Base-by-base conservation (phyloP, 2,329 filamentous ascomycete genomes). In the Fusarium humuli region DNA sequence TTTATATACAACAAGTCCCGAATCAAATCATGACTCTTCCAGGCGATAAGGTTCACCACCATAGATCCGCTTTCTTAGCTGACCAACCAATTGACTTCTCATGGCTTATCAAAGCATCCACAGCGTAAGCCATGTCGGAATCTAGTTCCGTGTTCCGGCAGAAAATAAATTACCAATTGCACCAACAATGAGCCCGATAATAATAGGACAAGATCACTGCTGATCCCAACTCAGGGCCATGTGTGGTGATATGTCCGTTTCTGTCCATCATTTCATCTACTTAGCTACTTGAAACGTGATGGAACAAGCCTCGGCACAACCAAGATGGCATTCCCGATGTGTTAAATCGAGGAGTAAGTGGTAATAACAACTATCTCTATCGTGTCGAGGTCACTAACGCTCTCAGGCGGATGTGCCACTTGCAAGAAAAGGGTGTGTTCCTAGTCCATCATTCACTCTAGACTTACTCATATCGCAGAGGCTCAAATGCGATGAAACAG, bases 401-500 rank as follows among this genome's bases (percentile, higher is more conserved):
- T 11, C 1, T 7, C 16, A 61, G 57, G 30, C 9, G 59, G 59
- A 6, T 62, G 59, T 4, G 2, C n/a, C 3, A 46, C 57, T 40
- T 61, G 59, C 5, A 62, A 62, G n/a, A 61, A 32, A 61, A 13
- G 59, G 8, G n/a, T n/a, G n/a, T n/a, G n/a, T n/a, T n/a, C n/a
- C n/a, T n/a, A n/a, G n/a, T n/a, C n/a, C n/a, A n/a, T n/a, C n/a
- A n/a, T n/a, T n/a, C n/a, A n/a, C n/a, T n/a, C n/a, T n/a, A n/a
- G n/a, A n/a, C n/a, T n/a, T n/a, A n/a, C n/a, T n/a, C n/a, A n/a
- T n/a, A n/a, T n/a, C n/a, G n/a, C n/a, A n/a, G 65, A 63, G 56
- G 5, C 18, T 73, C 14, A 73, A 73, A 50, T 73, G 71, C 6
- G 71, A 73, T 30, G 71, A 73, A 30, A 9, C 32, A 10, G 29